phyloP scores from a whole-genome alignment of 441 rosid species.

The Bocquillonia castaneifolia region DNA sequence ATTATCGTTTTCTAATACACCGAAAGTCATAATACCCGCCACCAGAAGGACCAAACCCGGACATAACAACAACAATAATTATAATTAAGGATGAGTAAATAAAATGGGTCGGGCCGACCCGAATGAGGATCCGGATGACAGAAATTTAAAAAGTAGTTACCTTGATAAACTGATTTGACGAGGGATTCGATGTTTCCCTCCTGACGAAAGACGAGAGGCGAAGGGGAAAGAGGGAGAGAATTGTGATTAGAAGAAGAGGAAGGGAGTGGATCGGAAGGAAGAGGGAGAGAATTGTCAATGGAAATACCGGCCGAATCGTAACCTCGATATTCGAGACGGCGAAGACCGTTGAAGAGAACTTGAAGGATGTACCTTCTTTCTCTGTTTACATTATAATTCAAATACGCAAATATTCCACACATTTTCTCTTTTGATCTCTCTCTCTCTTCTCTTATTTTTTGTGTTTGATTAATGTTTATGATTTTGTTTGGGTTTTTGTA shows the following conservation, averaged over 20 bases:
- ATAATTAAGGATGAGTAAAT: too few species aligned
- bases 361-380: conserved; percentile 79
- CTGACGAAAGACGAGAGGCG: conserved; percentile 76
- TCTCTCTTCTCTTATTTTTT: background rate
- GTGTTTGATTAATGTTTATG: background rate
- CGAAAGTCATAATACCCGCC: background rate
- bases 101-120: conserved; percentile 6
- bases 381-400: conserved; percentile 63
- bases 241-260: background rate
- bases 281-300: conserved; percentile 43
- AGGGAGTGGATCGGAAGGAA: conserved; percentile 2
- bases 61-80: too few species aligned
- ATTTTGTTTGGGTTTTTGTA: background rate
- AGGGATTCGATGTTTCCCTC: conserved; percentile 96
- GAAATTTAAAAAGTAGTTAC: conserved; percentile 22
- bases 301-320: conserved; percentile 92
- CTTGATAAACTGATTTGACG: conserved; percentile 81
- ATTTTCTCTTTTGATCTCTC: conserved; percentile 24
- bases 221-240: conserved; percentile 16
- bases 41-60: background rate
- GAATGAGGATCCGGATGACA: background rate
- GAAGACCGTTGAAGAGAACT: conserved; percentile 82
- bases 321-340: conserved; percentile 95
- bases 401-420: conserved; percentile 94
- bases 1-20: too few species aligned